A percentile compares a stretch with the other conserved stretches of the same genome.
phyloP scores from a whole-genome alignment of 352 stramenopile genomes.

The Globisporangium viniferum region DNA sequence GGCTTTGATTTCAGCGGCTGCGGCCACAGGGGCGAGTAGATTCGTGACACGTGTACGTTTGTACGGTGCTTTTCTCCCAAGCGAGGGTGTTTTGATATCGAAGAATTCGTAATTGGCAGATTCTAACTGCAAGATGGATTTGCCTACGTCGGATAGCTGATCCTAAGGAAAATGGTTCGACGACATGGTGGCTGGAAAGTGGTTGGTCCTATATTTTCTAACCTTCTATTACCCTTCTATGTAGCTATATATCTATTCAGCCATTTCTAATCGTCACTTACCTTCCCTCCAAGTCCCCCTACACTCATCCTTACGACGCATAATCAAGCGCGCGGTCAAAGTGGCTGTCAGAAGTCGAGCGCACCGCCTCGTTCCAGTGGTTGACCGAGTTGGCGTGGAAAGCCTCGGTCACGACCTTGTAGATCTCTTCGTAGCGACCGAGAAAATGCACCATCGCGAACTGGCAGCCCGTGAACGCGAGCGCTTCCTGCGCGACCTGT shows the following conservation, averaged over 20 bases:
- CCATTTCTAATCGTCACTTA: not conserved
- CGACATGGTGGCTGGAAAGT: not conserved
- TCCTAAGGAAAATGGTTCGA: too few species aligned
- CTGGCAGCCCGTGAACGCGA: slow-evolving; percentile 81
- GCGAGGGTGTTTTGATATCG: not conserved
- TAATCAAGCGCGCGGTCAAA: slow-evolving; percentile 82
- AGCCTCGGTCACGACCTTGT: slow-evolving; percentile 54
- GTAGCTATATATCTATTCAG: not conserved
- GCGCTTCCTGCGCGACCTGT: slow-evolving; percentile 73
- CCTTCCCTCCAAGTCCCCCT: not conserved
- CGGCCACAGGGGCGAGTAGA: slow-evolving; percentile 49
- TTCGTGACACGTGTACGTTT: not conserved
- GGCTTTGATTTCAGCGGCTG: slow-evolving; percentile 83
- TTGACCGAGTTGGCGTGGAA: slow-evolving; percentile 56
- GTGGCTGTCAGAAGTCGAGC: slow-evolving; percentile 55
- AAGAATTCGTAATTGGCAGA: not conserved
- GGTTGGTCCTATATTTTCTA: not conserved
- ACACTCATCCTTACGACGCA: slow-evolving; percentile 24
- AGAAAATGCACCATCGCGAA: slow-evolving; percentile 81
- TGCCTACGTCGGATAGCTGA: not conserved
- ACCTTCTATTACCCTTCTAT: slow-evolving; percentile 5
- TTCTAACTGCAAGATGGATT: not conserved
- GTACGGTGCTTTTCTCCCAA: not conserved
- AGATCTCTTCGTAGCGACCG: slow-evolving; percentile 57
- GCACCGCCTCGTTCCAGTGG: slow-evolving; percentile 77